Percentiles rank a stretch among this genome's conserved stretches.
phyloP scores from a whole-genome alignment of 805 yeast species.

The Candida takata region DNA sequence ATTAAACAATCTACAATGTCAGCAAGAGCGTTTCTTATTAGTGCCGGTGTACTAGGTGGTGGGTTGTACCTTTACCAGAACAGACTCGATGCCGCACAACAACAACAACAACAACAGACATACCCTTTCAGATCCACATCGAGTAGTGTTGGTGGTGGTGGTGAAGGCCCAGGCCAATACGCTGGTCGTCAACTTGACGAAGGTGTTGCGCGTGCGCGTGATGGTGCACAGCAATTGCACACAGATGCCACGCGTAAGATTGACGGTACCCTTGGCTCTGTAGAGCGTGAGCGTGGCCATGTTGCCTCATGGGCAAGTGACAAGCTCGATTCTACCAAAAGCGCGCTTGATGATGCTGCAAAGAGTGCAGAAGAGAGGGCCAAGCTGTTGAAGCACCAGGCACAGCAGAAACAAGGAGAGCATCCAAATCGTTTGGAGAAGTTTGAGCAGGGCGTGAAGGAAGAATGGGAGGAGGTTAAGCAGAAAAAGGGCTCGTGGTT shows the following conservation, averaged over 20 bases:
- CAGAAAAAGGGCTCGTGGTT: conserved; percentile 8
- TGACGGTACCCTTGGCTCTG: conserved; percentile 10
- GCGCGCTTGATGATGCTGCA: conserved; percentile 9
- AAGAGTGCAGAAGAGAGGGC: conserved; percentile 16
- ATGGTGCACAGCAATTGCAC: conserved; percentile 11
- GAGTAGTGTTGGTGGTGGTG: conserved; percentile 1
- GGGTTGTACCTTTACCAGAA: conserved; percentile 21
- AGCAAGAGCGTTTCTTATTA: conserved; percentile 3
- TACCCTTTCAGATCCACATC: conserved; percentile 12
- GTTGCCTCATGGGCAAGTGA: conserved; percentile 19
- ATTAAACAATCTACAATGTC: too few species aligned
- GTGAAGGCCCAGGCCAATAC: conserved; percentile 17
- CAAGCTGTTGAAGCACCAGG: conserved; percentile 11
- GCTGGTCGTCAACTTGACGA: conserved; percentile 24
- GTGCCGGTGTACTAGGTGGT: conserved; percentile 17
- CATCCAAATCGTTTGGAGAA: conserved; percentile 13
- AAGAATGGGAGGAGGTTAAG: conserved; percentile 16
- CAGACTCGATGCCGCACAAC: conserved; percentile 16
- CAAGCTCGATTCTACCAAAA: conserved; percentile 12
- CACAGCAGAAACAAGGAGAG: conserved; percentile 10
- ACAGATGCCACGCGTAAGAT: conserved; percentile 17
- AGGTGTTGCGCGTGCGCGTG: conserved; percentile 13
- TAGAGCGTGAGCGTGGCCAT: conserved; percentile 12
- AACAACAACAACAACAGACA: conserved; percentile 1
- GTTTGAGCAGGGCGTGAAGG: conserved; percentile 11